A percentile compares a stretch with the other conserved stretches of the same genome.
Evolutionary conservation across 352 stramenopile genomes (phyloP).

Genomic region (Elongisporangium anandrum): DNA sequence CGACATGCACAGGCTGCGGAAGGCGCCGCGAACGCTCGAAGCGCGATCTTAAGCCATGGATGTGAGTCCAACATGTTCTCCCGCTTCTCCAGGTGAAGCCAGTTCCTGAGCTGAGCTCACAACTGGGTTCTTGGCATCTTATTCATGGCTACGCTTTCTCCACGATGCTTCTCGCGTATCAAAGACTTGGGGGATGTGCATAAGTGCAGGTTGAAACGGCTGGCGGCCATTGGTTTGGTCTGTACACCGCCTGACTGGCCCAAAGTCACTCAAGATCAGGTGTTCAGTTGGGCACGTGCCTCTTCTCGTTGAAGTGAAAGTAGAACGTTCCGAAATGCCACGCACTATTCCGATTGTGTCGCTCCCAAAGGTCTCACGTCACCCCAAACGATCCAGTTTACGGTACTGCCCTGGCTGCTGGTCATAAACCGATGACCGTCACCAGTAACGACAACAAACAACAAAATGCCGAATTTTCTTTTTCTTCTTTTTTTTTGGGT

Average conservation of each 20-base stretch:
- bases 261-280: not conserved
- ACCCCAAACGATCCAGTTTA: not conserved
- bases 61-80: not conserved
- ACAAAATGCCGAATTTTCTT: not conserved
- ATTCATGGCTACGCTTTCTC: not conserved
- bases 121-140: not conserved
- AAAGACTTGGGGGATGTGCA: not conserved
- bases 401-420: not conserved
- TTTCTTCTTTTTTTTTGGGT: not conserved
- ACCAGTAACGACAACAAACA: not conserved
- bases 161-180: not conserved
- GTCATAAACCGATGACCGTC: not conserved
- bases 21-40: not conserved
- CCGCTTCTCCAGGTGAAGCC: not conserved
- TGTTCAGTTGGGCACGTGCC: not conserved
- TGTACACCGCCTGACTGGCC: not conserved
- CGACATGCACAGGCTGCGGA: not conserved
- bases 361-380: not conserved
- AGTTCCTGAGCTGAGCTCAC: not conserved
- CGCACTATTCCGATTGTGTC: not conserved
- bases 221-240: not conserved
- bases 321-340: not conserved
- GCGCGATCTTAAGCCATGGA: not conserved
- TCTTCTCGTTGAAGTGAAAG: not conserved
- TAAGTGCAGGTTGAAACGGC: not conserved